Base-by-base conservation (phyloP, 1,284 basidiomycete species). In the Puccinia triticina region DNA sequence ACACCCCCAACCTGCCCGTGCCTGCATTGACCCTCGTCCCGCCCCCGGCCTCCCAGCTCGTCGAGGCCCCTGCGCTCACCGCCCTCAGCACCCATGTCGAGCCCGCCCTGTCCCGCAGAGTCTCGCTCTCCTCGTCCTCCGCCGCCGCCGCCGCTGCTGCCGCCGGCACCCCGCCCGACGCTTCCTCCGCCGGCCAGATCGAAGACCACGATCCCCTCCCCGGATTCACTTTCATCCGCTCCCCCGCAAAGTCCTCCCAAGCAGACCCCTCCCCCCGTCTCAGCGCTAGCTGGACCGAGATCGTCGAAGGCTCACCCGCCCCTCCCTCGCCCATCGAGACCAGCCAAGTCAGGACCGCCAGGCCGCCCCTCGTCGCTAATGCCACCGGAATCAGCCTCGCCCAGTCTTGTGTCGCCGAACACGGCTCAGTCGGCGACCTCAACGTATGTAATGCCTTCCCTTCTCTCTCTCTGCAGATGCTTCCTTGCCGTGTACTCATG, bases 401-500 rank as follows among this genome's bases (percentile, higher is more conserved):
- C 21, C 67, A 69, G 26, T 69, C 67, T 26, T 69, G 67, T 34
- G 23, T 69, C 8, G 67, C 67, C 26, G 67, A 69, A 29, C 67
- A 34, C 26, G 67, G 67, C 2, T 69, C 67, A 7, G 16, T 69
- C 46, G 14, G 40, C 26, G 67, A 69, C 1, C 37, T 69, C n/a
- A 40, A 40, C 64, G 64, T 18, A 10, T 7, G 32, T 14, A 32
- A 23, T 32, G 29, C 14, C 16, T 29, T 29, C 26, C 32, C 23
- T 18, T 40, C 29, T 67, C 64, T 67, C 64, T 43, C 29, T 37
- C n/a, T 67, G 10, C 10, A 29, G 11, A 34, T 40, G 26, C 32
- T 10, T 40, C 21, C 32, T 26, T 18, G 8, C n/a, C 57, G 8
- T 26, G n/a, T 21, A 67, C n/a, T 40, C 23, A 40, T 40, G 2